Evolutionary conservation across 2,329 filamentous ascomycete genomes (phyloP).

Genomic region (Sporothrix schenckii): DNA sequence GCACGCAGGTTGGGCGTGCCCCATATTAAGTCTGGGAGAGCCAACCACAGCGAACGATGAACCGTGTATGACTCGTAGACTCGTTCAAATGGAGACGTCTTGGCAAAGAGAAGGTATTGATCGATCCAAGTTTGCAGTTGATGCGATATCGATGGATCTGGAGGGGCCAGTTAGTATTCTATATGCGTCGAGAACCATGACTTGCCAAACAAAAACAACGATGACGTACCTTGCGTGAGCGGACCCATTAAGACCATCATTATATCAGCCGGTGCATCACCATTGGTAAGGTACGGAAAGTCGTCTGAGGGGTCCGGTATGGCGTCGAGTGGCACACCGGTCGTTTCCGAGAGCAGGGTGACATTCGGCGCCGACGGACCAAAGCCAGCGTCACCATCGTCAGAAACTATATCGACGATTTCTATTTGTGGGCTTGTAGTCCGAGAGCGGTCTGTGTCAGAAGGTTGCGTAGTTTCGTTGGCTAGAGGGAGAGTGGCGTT

Average conservation of each 20-base stretch:
- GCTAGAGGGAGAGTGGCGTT: not conserved
- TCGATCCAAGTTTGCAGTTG: constrained; percentile 56
- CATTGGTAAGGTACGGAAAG: constrained; percentile 51
- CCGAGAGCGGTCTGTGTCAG: constrained; percentile 46
- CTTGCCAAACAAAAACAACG: constrained; percentile 28
- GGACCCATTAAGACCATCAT: constrained; percentile 39
- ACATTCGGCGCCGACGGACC: constrained; percentile 35
- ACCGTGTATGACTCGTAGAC: constrained; percentile 50
- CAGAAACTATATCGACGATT: constrained; percentile 47
- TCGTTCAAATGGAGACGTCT: constrained; percentile 41
- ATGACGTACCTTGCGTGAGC: constrained; percentile 38
- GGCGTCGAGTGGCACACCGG: constrained; percentile 32
- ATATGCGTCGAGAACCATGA: not conserved
- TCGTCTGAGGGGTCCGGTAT: constrained; percentile 49
- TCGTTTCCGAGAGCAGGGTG: constrained; percentile 36
- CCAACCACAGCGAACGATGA: constrained; percentile 56
- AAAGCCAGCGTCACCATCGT: constrained; percentile 41
- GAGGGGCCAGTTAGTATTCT: not conserved
- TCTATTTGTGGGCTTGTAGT: constrained; percentile 52
- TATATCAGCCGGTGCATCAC: constrained; percentile 41
- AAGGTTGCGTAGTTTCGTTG: not conserved
- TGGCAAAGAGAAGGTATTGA: constrained; percentile 50
- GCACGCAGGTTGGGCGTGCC: constrained; percentile 31
- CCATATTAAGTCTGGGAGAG: constrained; percentile 56
- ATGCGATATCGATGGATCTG: constrained; percentile 50